Evolutionary conservation across 2,329 filamentous ascomycete species (phyloP).

Genomic region (Macrophomina tecta): DNA sequence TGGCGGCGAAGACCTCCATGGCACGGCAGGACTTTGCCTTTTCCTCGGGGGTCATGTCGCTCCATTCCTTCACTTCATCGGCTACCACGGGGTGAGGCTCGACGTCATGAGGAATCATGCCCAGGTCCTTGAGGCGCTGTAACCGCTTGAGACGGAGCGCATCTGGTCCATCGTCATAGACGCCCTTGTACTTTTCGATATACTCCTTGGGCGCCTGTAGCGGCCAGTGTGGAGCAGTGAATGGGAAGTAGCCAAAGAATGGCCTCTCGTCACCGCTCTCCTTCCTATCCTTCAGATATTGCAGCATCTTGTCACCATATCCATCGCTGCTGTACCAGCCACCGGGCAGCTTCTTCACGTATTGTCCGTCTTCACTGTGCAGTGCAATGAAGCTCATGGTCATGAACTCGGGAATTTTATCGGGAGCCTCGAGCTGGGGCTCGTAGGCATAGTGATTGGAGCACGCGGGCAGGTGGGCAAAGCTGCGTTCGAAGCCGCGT

Average conservation of each 20-base stretch:
- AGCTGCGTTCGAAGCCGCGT: conserved; percentile 64
- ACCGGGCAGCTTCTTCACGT: conserved; percentile 43
- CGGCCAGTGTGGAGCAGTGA: conserved; percentile 69
- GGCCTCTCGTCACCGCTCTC: conserved; percentile 49
- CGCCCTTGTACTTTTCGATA: conserved; percentile 62
- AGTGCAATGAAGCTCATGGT: conserved; percentile 50
- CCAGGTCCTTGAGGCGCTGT: conserved; percentile 62
- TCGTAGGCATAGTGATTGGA: conserved; percentile 62
- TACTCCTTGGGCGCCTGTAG: conserved; percentile 64
- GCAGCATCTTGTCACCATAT: conserved; percentile 48
- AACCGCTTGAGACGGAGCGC: conserved; percentile 61
- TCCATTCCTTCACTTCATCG: conserved; percentile 57
- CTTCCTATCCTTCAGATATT: conserved; percentile 44
- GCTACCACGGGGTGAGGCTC: conserved; percentile 59
- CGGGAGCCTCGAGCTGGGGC: conserved; percentile 46
- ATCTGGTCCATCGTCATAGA: conserved; percentile 67
- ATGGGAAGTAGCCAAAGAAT: conserved; percentile 67
- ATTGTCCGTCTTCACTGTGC: conserved; percentile 48
- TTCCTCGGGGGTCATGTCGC: conserved; percentile 54
- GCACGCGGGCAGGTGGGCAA: conserved; percentile 61
- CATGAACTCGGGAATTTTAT: conserved; percentile 49
- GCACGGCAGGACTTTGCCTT: conserved; percentile 56
- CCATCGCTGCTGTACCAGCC: conserved; percentile 48
- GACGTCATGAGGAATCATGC: conserved; percentile 59
- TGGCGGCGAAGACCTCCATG: conserved; percentile 69